Conservation (phyloP, 75 land plant genomes). For the Chamaecyparis obtusa region DNA sequence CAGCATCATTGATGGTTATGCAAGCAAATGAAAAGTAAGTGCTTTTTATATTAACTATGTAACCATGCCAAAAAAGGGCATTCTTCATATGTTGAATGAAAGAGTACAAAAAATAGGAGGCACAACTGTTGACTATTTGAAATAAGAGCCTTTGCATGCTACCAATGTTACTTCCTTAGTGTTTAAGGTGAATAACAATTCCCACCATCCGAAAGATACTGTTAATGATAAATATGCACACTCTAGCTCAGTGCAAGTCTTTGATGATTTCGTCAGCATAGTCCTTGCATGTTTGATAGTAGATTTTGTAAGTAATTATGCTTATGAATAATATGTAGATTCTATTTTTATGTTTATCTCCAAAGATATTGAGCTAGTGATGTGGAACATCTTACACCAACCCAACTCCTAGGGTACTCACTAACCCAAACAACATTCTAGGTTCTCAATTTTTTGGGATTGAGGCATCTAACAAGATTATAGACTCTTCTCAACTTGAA, state of each 20-base stretch:
- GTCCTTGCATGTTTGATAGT: no score
- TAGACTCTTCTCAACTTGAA: no score
- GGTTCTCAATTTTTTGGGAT: no score
- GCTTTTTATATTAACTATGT: not conserved
- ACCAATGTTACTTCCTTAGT: not conserved
- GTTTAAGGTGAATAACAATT: not conserved
- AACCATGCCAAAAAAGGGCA: not conserved
- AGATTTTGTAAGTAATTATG: no score
- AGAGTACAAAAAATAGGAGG: not conserved
- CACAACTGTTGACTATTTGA: not conserved
- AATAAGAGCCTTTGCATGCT: not conserved
- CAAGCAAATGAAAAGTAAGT: slow-evolving; percentile 9
- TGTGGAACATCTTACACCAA: no score
- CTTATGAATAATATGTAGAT: no score
- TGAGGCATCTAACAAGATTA: no score
- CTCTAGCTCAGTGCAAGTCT: not conserved
- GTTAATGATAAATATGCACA: not conserved
- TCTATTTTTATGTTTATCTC: no score
- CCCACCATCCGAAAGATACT: no score
- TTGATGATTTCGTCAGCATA: not conserved
- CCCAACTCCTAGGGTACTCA: no score
- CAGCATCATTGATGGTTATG: slow-evolving; percentile 45
- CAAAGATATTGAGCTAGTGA: no score
- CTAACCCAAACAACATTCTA: no score
- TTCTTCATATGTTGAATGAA: not conserved